Evolutionary conservation across 2,329 filamentous ascomycete genomes (phyloP), one percentile per base, ranked within the genome.

Genomic region (Boeremia exigua): DNA sequence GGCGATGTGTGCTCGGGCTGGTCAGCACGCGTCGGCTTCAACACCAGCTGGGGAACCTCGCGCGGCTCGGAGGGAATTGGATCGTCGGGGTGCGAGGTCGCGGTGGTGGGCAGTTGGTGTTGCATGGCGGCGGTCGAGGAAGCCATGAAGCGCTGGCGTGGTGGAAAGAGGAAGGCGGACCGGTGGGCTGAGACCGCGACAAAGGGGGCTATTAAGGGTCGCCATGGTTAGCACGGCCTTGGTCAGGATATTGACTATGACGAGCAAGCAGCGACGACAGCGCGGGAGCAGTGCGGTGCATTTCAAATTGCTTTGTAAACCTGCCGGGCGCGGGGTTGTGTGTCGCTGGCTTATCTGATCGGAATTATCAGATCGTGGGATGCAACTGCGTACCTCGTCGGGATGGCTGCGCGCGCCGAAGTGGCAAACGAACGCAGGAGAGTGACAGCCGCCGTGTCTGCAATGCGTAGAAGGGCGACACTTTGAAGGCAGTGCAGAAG

Each of bases 31-130:
- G 62, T 15, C 1, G 67, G 67, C 48, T 58, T 52, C 44, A 73
- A 54, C 30, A 58, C 52, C 53, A 73, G 75, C 56, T 72, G 60
- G 15, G 71, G 69, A n/a, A 71, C 60, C 15, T 56, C 47, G 36
- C 63, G 59, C 4, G 80, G 79, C 60, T 81, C 78, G 36, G 59
- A 65, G 38, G 80, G 79, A 15, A 81, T 78, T 1, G 79, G 78
- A 58, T 81, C 76, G 66, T 78, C 59, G 1, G 79, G 79, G 59
- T 81, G 78, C 40, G 79, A 80, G 39, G 78, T 80, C 3, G 73
- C 62, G 34, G 72, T 75, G 52, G 71, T 70, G 29, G 79, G 79
- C 39, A 81, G 75, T 54, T 62, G 69, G 47, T 67, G 63, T 54
- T 60, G 47, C 29, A 48, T 53, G 61, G 65, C 65, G 43, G 65